phyloP scores from a whole-genome alignment of 768 basidiomycete species.

The Mycena leptocephala region DNA sequence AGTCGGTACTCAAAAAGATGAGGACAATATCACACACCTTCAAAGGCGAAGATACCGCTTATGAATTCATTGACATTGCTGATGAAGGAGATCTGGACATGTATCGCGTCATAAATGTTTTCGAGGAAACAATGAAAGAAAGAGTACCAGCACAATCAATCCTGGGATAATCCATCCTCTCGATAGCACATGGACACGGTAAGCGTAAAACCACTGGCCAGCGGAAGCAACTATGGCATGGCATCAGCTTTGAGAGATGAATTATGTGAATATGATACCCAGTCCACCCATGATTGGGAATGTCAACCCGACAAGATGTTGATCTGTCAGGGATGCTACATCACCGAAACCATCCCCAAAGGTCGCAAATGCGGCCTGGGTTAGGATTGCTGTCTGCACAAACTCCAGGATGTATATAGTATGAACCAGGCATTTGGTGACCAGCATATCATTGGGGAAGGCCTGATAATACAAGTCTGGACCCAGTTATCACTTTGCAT shows the following conservation, averaged over 20 bases:
- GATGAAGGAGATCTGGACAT: no score
- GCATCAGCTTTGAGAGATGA: not conserved
- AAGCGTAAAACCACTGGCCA: constrained; percentile 3
- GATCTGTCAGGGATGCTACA: not conserved
- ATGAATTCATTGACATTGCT: no score
- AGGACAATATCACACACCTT: no score
- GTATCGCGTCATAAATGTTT: no score
- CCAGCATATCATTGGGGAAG: not conserved
- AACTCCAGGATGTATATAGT: not conserved
- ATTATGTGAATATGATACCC: not conserved
- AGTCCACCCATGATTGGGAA: not conserved
- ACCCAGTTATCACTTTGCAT: not conserved
- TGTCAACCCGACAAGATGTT: not conserved
- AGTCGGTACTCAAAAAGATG: no score
- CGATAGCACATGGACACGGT: not conserved
- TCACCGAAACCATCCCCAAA: not conserved
- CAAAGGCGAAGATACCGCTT: no score
- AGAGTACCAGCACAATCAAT: not conserved
- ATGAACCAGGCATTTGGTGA: constrained; percentile 1
- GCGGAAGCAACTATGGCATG: not conserved
- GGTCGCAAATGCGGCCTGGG: not conserved
- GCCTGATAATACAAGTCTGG: constrained; percentile 14
- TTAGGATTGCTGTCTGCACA: not conserved
- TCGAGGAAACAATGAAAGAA: no score
- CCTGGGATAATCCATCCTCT: not conserved